These are phyloP conservation scores for Globisporangium cylindrosporum DNA, from an alignment of 352 stramenopile species.

Conservation along the genomic window DNA sequence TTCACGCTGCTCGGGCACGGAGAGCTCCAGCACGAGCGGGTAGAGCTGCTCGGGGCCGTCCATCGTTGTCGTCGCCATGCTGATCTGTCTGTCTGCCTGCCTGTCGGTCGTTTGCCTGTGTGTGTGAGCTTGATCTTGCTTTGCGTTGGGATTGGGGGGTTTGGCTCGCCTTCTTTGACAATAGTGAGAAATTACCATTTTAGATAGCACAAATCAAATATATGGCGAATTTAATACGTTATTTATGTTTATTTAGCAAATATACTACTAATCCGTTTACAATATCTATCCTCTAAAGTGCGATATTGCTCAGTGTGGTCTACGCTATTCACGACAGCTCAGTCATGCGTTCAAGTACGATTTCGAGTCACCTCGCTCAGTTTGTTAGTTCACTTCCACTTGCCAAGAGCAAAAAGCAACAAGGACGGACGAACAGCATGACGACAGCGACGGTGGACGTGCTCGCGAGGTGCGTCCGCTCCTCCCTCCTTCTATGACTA, in stretches of 20 bases:
- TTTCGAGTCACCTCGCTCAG: conserved; percentile 19
- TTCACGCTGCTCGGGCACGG: conserved; percentile 93
- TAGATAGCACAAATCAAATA: neutral
- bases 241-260: too few relatives aligned
- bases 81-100: neutral
- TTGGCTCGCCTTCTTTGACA: neutral
- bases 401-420: neutral
- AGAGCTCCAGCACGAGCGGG: conserved; percentile 92
- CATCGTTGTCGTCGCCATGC: conserved; percentile 25
- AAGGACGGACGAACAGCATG: conserved; percentile 11
- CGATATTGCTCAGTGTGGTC: neutral
- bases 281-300: neutral
- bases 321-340: neutral
- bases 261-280: neutral
- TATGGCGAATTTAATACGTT: neutral
- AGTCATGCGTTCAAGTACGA: neutral
- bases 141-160: neutral
- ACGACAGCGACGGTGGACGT: conserved; percentile 18
- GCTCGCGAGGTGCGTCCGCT: conserved; percentile 17
- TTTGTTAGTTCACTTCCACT: conserved; percentile 3
- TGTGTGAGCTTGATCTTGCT: neutral
- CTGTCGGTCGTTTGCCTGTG: neutral
- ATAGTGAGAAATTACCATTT: neutral
- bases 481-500: neutral
- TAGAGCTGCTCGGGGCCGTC: conserved; percentile 77